Evolutionary conservation across 2,329 filamentous ascomycete genomes (phyloP).

Genomic region (Xenoacremonium recifei): DNA sequence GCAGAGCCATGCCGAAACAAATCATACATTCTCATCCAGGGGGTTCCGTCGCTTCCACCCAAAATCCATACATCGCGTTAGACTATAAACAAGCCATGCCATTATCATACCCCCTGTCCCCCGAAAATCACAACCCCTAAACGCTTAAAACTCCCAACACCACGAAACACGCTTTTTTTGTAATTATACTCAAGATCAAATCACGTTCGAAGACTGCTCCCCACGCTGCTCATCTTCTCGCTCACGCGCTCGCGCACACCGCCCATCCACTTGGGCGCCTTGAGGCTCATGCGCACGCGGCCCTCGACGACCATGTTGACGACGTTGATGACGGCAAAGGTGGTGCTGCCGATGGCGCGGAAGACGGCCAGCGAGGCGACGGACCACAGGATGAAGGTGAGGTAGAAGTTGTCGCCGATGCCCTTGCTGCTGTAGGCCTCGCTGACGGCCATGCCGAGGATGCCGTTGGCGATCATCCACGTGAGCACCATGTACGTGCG

Average conservation of each 20-base stretch:
- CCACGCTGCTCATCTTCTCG: conserved; percentile 50
- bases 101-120: not conserved
- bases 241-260: conserved; percentile 42
- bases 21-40: too few relatives aligned
- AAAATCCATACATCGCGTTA: too few relatives aligned
- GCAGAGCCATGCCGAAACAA: too few relatives aligned
- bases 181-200: conserved; percentile 16
- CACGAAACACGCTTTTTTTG: conserved; percentile 10
- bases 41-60: too few relatives aligned
- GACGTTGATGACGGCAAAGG: conserved; percentile 80
- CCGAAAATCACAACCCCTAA: not conserved
- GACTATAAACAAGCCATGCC: too few relatives aligned
- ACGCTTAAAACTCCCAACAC: not conserved
- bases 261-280: conserved; percentile 51
- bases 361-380: conserved; percentile 87
- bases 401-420: conserved; percentile 82
- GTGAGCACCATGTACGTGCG: conserved; percentile 96
- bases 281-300: conserved; percentile 61
- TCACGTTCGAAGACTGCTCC: conserved; percentile 38
- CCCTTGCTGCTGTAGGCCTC: conserved; percentile 75
- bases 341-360: conserved; percentile 76
- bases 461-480: conserved; percentile 90
- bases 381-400: conserved; percentile 89
- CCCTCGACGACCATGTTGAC: conserved; percentile 87
- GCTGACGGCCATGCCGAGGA: conserved; percentile 88